Evolutionary conservation across 2,329 filamentous ascomycete species (phyloP), one percentile per base, ranked within the genome.

Genomic region (Fusarium ambrosium): DNA sequence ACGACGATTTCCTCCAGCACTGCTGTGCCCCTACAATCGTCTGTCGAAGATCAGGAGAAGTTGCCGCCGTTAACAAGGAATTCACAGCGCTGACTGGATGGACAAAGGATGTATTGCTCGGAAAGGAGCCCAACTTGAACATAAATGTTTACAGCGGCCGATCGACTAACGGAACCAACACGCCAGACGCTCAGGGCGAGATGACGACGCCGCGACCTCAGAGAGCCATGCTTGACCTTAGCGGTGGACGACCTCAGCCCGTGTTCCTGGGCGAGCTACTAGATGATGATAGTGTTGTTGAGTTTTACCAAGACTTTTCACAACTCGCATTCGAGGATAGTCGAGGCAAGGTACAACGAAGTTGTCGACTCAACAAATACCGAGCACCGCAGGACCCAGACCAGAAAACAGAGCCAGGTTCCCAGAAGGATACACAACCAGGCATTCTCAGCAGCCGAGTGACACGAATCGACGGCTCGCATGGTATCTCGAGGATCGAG

Each of bases 271-370:
- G 96, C 0, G 96, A 98, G 82, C 87, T 99, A 36, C 90, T 99
- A 77, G 97, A 98, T 78, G 95, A 98, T 74, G 95, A 98, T 79
- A 95, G 93, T 67, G 95, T 97, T 0, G 92, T 98, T 5, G 92
- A 97, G 76, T 98, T 98, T 82, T 98, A 98, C 82, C 95, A 98
- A 77, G 95, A 98, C 81, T 98, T 97, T 84, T 93, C 96, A 0
- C 92, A 95, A 73, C 88, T 98, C 3, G 96, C 96, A 0, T 98
- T 98, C 83, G 95, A 95, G 39, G 95, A 98, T 81, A 95, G 95
- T 43, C 90, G 95, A 36, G 95, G 95, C 18, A 94, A 92, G 77
- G 94, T 97, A 55, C 94, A 92, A 79, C 92, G 94, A 64, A 93
- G 92, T 72, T 97, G 95, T 79, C 94, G 95, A 70, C 87, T 98